These are phyloP conservation scores for Pichia sp. DNA, from an alignment of 1,139 yeast species.

Conservation along the genomic window DNA sequence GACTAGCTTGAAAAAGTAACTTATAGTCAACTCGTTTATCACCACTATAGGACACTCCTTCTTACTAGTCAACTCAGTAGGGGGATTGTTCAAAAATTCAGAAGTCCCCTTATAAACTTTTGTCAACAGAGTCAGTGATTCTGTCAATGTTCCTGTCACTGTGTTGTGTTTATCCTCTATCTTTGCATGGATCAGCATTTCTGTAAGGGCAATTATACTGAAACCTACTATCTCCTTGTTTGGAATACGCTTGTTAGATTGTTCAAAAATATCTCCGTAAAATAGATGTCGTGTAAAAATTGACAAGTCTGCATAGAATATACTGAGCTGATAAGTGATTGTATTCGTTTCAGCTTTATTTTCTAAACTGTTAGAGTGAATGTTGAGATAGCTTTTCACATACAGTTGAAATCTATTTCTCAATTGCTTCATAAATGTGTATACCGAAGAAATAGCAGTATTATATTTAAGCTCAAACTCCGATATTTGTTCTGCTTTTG, in stretches of 20 bases:
- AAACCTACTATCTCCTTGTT: constrained; percentile 59
- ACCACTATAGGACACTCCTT: constrained; percentile 44
- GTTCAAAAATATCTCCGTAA: constrained; percentile 46
- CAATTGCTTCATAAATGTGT: constrained; percentile 18
- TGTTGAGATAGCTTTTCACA: neutral
- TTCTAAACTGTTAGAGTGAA: neutral
- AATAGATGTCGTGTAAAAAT: constrained; percentile 27
- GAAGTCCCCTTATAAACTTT: constrained; percentile 54
- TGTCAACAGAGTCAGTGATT: constrained; percentile 54
- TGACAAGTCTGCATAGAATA: constrained; percentile 1
- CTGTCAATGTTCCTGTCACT: constrained; percentile 52
- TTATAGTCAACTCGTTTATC: constrained; percentile 58
- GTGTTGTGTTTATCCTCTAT: constrained; percentile 58
- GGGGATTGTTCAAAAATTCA: constrained; percentile 37
- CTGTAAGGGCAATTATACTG: constrained; percentile 57
- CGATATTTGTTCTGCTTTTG: constrained; percentile 3
- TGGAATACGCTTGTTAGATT: constrained; percentile 55
- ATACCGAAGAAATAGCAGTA: neutral
- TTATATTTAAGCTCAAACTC: constrained; percentile 6
- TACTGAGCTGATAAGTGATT: constrained; percentile 2
- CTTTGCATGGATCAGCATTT: constrained; percentile 54
- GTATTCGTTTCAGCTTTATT: neutral
- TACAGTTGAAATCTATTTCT: constrained; percentile 25
- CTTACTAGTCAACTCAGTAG: constrained; percentile 24
- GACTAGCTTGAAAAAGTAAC: constrained; percentile 60